Evolutionary conservation across 495 filamentous ascomycete genomes (phyloP), one percentile per base, ranked within the genome.

Genomic region (Hyaloscypha bicolor): DNA sequence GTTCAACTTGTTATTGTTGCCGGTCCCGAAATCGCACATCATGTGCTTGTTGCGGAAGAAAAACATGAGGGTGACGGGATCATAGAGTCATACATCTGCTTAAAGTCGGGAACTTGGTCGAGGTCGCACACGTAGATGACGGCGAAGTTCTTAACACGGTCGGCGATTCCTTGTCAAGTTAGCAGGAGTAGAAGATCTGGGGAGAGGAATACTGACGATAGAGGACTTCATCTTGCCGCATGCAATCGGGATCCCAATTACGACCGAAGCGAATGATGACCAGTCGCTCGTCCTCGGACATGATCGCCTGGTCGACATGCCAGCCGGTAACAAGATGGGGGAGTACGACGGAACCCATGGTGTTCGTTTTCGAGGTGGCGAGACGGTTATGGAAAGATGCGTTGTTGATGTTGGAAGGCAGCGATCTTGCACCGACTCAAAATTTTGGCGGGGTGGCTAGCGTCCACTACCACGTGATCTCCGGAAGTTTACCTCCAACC

Each of bases 21-120:
- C 95, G 6, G 96, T 98, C 14, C 95, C 94, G 69, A 97, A 95
- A 87, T 97, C 95, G 76, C 90, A 94, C 92, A 96, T 95, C 90
- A 99, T 98, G 78, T 98, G 93, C 78, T 97, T 98, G 76, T 98
- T 98, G 57, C 95, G 86, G 80, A 94, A 99, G 85, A 98, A 99
- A 84, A 95, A 97, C 85, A 89, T 88, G 57, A 87, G 68, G 4
- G 85, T 85, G 67, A 87, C 78, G 2, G 86, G 79, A 69, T 87
- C 85, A 78, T 87, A 88, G 51, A 88, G 81, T 65, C 67, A 70
- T 83, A 95, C 96, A 98, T 99, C 71, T 91, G 88, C 76, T 96
- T 99, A 84, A 99, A 99, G 76, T 99, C 95, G 22, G 94, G 93
- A 3, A 97, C 93, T 76, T 95, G 86, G 73, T 98, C 94, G 67